Evolutionary conservation across 345 rosid species (phyloP).

Genomic region (Cardiospermum halicacabum): DNA sequence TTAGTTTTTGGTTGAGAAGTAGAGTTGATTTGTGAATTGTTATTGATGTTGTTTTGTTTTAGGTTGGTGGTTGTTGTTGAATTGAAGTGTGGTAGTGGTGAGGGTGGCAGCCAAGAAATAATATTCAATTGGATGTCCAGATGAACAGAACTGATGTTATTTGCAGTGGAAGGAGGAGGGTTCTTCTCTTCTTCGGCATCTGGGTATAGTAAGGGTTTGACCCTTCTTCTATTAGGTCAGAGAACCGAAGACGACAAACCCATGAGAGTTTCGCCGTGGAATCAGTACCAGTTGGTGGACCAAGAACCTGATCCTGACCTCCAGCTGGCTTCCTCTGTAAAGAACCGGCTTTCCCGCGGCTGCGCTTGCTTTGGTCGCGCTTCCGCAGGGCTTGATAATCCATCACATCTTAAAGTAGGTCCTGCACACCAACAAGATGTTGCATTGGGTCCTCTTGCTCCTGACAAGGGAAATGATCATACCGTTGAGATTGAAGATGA

Average conservation of each 20-base stretch:
- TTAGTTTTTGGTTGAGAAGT: background rate
- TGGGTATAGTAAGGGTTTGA: slow-evolving; percentile 84
- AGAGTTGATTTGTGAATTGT: slow-evolving; percentile 23
- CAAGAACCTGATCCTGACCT: slow-evolving; percentile 67
- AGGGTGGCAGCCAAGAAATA: slow-evolving; percentile 21
- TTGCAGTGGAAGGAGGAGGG: slow-evolving; percentile 97
- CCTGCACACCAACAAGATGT: slow-evolving; percentile 58
- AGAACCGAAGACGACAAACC: slow-evolving; percentile 73
- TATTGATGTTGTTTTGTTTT: slow-evolving; percentile 26
- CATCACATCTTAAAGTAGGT: slow-evolving; percentile 76
- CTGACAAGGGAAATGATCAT: slow-evolving; percentile 36
- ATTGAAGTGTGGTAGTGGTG: slow-evolving; percentile 11
- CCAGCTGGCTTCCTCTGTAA: slow-evolving; percentile 92
- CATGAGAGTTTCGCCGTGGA: slow-evolving; percentile 96
- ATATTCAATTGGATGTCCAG: slow-evolving; percentile 35
- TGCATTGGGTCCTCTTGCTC: slow-evolving; percentile 42
- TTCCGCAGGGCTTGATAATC: slow-evolving; percentile 71
- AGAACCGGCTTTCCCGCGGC: slow-evolving; percentile 75
- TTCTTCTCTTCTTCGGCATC: slow-evolving; percentile 97
- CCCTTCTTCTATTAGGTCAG: slow-evolving; percentile 88
- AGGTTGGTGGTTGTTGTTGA: slow-evolving; percentile 7
- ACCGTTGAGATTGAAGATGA: slow-evolving; percentile 38
- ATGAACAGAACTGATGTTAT: slow-evolving; percentile 93
- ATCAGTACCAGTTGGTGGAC: slow-evolving; percentile 92
- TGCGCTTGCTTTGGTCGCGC: slow-evolving; percentile 93